Percentiles rank a stretch among this genome's conserved stretches.
Evolutionary conservation across 2,329 filamentous ascomycete genomes (phyloP).

Genomic region (Clonostachys rosea): DNA sequence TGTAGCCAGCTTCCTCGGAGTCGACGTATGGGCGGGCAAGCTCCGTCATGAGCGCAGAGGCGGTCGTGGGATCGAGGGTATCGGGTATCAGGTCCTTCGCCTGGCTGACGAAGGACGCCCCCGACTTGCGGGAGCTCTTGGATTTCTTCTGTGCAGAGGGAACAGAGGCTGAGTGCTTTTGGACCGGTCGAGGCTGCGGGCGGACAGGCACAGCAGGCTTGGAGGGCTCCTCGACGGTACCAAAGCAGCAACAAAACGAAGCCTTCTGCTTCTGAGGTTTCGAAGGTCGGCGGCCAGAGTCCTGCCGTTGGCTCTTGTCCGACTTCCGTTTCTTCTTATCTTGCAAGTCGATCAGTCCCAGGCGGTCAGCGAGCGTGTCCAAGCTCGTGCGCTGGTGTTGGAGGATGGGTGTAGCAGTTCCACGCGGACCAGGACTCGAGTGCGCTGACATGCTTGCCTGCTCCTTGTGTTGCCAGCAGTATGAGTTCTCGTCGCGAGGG

Average conservation of each 20-base stretch:
- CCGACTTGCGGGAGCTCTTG: conserved; percentile 22
- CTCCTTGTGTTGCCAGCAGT: conserved; percentile 94
- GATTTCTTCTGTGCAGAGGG: conserved; percentile 7
- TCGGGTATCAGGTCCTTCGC: conserved; percentile 59
- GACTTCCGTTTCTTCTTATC: conserved; percentile 25
- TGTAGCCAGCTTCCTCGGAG: conserved; percentile 80
- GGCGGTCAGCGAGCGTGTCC: conserved; percentile 77
- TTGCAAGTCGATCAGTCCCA: conserved; percentile 69
- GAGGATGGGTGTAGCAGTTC: conserved; percentile 45
- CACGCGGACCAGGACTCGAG: conserved; percentile 37
- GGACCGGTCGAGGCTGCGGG: conserved; percentile 41
- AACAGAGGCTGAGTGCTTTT: conserved; percentile 17
- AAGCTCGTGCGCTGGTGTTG: conserved; percentile 62
- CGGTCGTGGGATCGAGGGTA: conserved; percentile 59
- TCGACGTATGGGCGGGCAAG: conserved; percentile 63
- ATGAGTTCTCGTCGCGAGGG: conserved; percentile 57
- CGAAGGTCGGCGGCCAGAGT: background rate
- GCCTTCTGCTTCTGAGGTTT: conserved; percentile 18
- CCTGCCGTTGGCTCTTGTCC: conserved; percentile 4
- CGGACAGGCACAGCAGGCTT: conserved; percentile 19
- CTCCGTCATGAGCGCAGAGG: conserved; percentile 70
- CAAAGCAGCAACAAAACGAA: conserved; percentile 49
- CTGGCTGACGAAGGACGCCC: conserved; percentile 19
- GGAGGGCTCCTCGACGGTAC: conserved; percentile 28
- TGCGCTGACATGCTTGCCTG: conserved; percentile 57